Evolutionary conservation across 805 yeast species (phyloP), one percentile per base, ranked within the genome.

Genomic region (Pichia manshurica): DNA sequence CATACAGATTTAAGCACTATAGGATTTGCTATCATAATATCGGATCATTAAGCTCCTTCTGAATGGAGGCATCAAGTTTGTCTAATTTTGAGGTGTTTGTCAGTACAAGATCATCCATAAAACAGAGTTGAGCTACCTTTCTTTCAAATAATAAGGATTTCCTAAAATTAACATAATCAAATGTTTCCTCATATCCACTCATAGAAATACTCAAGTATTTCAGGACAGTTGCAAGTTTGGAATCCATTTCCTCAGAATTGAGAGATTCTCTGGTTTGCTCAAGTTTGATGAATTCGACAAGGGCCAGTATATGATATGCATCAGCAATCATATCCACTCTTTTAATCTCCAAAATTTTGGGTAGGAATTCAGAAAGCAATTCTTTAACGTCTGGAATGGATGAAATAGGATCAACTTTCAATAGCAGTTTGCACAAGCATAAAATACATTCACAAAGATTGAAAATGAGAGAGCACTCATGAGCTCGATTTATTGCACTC

Each of bases 401-500:
- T 0, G 46, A 31, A 0, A 19, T 33, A 2, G 55, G 42, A 40
- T 70, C 73, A 44, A 74, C 56, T 10, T 63, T 62, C 37, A 72
- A 62, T 17, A 82, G 57, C 3, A 78, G 61, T 15, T 73, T 67
- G 22, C 75, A 65, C 23, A 84, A 60, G 3, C 72, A 59, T 6
- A 78, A 48, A 2, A 75, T 56, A 0, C 79, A 77, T 49, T 78
- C 79, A 1, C 74, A 67, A 1, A 72, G 60, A 8, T 75, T 58
- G 0, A 74, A 59, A 3, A 69, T 60, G 46, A 76, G 69, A 1
- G 82, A 78, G 8, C 75, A 67, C 4, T 61, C 57, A 19, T 71
- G 69, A 0, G 84, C 75, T 12, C 69, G 56, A 41, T 74, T 71
- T 2, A 83, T 61, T 44, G 79, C 70, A 51, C 77, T 77, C 5